phyloP scores from a whole-genome alignment of 2,329 filamentous ascomycete species.

The Calonectria honghensis region DNA sequence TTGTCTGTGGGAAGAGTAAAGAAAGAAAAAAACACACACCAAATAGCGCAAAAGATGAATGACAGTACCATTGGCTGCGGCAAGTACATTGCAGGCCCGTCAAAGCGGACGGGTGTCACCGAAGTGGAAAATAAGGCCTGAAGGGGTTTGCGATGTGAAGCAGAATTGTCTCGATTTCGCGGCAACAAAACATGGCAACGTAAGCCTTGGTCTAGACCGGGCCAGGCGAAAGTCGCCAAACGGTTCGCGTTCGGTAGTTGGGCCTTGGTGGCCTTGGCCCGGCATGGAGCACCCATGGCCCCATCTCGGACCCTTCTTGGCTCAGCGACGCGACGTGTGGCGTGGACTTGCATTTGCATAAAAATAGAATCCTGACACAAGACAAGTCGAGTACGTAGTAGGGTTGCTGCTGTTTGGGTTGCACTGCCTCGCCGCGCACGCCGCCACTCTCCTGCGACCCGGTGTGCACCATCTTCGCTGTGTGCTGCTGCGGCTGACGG shows the following conservation, averaged over 20 bases:
- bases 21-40: background rate
- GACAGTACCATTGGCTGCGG: background rate
- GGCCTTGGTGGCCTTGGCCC: background rate
- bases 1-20: background rate
- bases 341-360: slow-evolving; percentile 11
- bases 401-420: background rate
- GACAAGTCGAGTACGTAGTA: background rate
- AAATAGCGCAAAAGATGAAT: slow-evolving; percentile 13
- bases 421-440: slow-evolving; percentile 23
- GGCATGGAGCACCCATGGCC: slow-evolving; percentile 4
- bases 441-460: slow-evolving; percentile 3
- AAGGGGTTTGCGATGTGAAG: background rate
- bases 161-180: slow-evolving; percentile 20
- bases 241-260: slow-evolving; percentile 34
- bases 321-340: background rate
- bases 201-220: slow-evolving; percentile 12
- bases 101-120: slow-evolving; percentile 7
- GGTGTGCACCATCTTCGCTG: background rate
- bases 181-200: slow-evolving; percentile 3
- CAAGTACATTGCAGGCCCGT: slow-evolving; percentile 6
- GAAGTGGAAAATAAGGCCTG: background rate
- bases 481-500: slow-evolving; percentile 11
- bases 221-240: slow-evolving; percentile 10
- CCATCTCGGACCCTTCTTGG: background rate
- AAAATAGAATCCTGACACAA: slow-evolving; percentile 29